Evolutionary conservation across 345 rosid species (phyloP), one percentile per base, ranked within the genome.

Genomic region (Microthlaspi erraticum): DNA sequence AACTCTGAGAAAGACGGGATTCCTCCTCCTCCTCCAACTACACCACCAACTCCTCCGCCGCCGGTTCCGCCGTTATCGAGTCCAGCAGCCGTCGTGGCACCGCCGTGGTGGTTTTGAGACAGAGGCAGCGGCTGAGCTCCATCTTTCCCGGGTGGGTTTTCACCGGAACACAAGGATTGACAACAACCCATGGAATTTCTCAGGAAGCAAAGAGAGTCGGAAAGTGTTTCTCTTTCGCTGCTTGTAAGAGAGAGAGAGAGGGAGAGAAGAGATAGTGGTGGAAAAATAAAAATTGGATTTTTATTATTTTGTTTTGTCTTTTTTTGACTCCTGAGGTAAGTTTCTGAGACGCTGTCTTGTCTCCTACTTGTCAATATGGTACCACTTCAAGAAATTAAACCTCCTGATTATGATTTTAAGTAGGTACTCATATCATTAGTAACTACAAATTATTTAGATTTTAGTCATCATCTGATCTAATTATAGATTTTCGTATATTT

Each of bases 161-260:
- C 83, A 38, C 80, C 62, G 13, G 74, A 32, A 61, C 81, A 79
- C 19, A 86, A 80, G 17, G 97, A 91, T 75, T 23, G 83, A 72
- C 95, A 88, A 72, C 97, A 91, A 72, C 97, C 97, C 97, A 91
- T 88, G 36, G 32, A n/a, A 5, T 19, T 55, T 33, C 53, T 77
- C 39, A 52, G 39, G 23, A 4, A 72, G 61, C 33, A 4, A 76
- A 71, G 68, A 36, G 62, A 42, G 70, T 66, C 55, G 59, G 74
- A 59, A 72, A 72, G 81, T 72, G 77, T 72, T 60, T 60, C 70
- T 72, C 70, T 72, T 72, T 66, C 19, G 64, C 48, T 77, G 36
- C 56, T 65, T 43, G 77, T 60, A 62, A 64, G 60, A 60, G 66
- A 66, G 76, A 60, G 64, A 52, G 55, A 60, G 68, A 44, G 58